Percentiles rank a stretch among this genome's conserved stretches.
phyloP scores from a whole-genome alignment of 2,329 filamentous ascomycete species.

The Aspergillus intermedius region DNA sequence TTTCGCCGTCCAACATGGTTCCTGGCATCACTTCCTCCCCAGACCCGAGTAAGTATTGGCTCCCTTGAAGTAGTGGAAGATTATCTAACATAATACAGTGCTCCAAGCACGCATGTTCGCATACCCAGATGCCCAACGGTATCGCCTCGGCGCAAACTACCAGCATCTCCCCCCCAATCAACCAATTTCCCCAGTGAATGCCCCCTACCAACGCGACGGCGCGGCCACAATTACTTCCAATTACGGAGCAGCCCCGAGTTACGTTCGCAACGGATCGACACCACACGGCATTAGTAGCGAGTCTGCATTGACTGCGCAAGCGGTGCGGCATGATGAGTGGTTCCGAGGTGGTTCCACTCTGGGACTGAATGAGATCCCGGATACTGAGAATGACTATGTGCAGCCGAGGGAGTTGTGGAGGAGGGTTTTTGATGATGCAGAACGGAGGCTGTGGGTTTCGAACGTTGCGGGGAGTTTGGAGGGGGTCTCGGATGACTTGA shows the following conservation, averaged over 20 bases:
- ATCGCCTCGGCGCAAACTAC: conserved; percentile 38
- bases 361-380: conserved; percentile 17
- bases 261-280: conserved; percentile 30
- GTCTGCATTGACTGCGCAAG: conserved; percentile 5
- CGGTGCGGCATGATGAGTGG: conserved; percentile 17
- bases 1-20: conserved; percentile 58
- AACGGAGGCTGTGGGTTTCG: conserved; percentile 14
- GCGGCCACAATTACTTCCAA: conserved; percentile 40
- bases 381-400: conserved; percentile 25
- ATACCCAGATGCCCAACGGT: conserved; percentile 49
- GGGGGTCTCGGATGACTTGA: conserved; percentile 14
- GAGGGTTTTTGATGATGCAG: conserved; percentile 19
- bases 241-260: conserved; percentile 56
- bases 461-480: conserved; percentile 21
- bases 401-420: conserved; percentile 27
- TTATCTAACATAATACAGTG: conserved; percentile 29
- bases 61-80: neutral
- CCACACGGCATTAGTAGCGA: conserved; percentile 11
- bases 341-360: conserved; percentile 14
- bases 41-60: conserved; percentile 44
- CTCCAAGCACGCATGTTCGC: conserved; percentile 56
- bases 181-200: conserved; percentile 32
- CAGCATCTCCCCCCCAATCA: conserved; percentile 37
- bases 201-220: conserved; percentile 47
- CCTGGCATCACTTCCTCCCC: conserved; percentile 57